These are phyloP conservation scores for Dictyostelium firmibasis DNA, from an alignment of 78 protist genomes.

Conservation along the genomic window DNA sequence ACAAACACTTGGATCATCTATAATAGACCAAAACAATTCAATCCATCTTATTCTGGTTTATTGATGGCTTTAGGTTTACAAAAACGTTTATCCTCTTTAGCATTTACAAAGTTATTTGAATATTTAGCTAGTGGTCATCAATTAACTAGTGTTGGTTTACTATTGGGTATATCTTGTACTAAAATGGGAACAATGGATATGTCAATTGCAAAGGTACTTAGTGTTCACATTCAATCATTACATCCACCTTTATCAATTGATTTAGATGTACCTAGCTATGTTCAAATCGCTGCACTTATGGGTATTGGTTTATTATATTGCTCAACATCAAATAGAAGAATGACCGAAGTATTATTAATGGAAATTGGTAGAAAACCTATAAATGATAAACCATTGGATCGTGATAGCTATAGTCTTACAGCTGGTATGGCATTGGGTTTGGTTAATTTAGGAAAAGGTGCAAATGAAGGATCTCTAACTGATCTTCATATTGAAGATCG, in stretches of 20 bases:
- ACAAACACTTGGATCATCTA: conserved; percentile 84
- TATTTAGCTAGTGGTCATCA: conserved; percentile 84
- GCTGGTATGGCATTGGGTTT: conserved; percentile 94
- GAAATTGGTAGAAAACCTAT: conserved; percentile 85
- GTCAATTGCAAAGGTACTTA: conserved; percentile 84
- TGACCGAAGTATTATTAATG: conserved; percentile 86
- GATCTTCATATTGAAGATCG: conserved; percentile 89
- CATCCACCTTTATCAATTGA: conserved; percentile 90
- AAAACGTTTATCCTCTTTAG: conserved; percentile 85
- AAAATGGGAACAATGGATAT: conserved; percentile 85
- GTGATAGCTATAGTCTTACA: conserved; percentile 88
- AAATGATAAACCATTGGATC: conserved; percentile 67
- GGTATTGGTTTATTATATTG: conserved; percentile 93
- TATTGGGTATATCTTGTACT: conserved; percentile 90
- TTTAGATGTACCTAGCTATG: conserved; percentile 85
- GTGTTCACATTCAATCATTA: conserved; percentile 92
- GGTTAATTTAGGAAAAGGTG: conserved; percentile 82
- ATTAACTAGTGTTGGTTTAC: conserved; percentile 86
- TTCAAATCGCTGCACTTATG: conserved; percentile 90
- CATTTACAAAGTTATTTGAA: conserved; percentile 73
- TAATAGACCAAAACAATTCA: conserved; percentile 66
- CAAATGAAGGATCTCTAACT: conserved; percentile 64
- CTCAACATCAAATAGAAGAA: conserved; percentile 82
- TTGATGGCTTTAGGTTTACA: conserved; percentile 91
- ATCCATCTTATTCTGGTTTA: conserved; percentile 82